Evolutionary conservation across 2,329 filamentous ascomycete species (phyloP), one percentile per base, ranked within the genome.

Genomic region (Sporothrix luriei): DNA sequence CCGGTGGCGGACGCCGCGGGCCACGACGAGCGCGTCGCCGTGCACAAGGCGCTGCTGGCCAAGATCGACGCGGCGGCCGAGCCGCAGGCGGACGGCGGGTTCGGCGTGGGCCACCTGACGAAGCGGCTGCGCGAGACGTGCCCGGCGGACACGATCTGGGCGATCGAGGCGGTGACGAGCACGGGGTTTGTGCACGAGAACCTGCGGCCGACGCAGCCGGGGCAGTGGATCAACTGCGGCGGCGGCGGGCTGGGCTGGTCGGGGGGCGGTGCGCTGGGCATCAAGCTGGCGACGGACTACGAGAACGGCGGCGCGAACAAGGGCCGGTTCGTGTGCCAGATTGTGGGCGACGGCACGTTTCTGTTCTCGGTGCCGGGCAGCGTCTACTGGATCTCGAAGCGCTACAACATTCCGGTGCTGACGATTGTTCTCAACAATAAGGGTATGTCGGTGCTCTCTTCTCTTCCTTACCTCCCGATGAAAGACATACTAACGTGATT

Each of bases 161-260:
- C 87, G 2, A 82, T 93, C 69, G 91, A 94, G 79, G 87, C 91
- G 0, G 91, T 94, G 1, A 93, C 91, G 0, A 87, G 90, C 73
- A 88, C 89, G 0, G 77, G 77, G 1, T 85, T 87, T 55, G 88
- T 92, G 3, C 84, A 89, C 51, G 89, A 93, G 73, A 89, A 91
- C 74, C 78, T 93, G 5, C 86, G 86, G 74, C 85, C 87, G 4
- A 87, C 85, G 2, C 74, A 86, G 9, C 82, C 83, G 0, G 82
- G 83, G 0, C 80, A 79, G 66, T 84, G 83, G 80, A 82, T 85
- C 77, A 85, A 85, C 78, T 85, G 84, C 71, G 84, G 84, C 68
- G 83, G 82, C 67, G 84, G 83, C 24, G 84, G 84, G 0, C 78
- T 86, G 0, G 84, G 84, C 5, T 86, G 84, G 84, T 84, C 82